Evolutionary conservation across 2,329 filamentous ascomycete genomes (phyloP), one percentile per base, ranked within the genome.

Genomic region (Botrytis sinoallii): DNA sequence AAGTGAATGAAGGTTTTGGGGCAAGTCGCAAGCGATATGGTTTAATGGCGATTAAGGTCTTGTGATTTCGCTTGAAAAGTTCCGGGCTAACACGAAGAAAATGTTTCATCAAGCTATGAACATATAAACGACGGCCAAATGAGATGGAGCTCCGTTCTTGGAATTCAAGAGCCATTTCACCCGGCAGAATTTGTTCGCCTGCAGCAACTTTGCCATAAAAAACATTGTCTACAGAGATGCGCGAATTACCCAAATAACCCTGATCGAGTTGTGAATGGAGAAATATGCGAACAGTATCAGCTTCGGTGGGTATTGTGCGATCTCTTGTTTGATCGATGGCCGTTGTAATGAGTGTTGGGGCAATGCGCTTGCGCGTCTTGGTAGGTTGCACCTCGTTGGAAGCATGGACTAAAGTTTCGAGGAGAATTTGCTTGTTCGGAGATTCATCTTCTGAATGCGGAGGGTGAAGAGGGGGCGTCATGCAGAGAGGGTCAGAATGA

Each of bases 61-160:
- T 67, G 20, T 72, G 72, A 63, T 77, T 70, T n/a, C 77, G 76
- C 18, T 69, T 38, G 44, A 80, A 75, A 10, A 32, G 32, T 63
- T 74, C 48, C 20, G 46, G 76, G 32, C 75, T 72, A 4, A 76
- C 70, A 5, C 77, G 80, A 10, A 88, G 78, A 42, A 85, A 81
- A 40, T 80, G 81, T 75, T 82, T 85, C 76, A 88, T 83, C 0
- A 80, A 77, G 8, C 77, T 80, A 71, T 85, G 78, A 4, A 86
- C 83, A 71, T 85, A 86, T 3, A 84, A 77, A 60, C 85, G 83
- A 46, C 83, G 84, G 0, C 86, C 87, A 8, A 80, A 79, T 2
- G 85, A 83, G 1, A 85, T 77, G 2, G 73, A 71, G 20, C 79
- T 35, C 76, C 77, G 20, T 75, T 69, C 5, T 42, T 75, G 70